phyloP scores from a whole-genome alignment of 148 eudicot species.

The Camellia lanceoleosa region DNA sequence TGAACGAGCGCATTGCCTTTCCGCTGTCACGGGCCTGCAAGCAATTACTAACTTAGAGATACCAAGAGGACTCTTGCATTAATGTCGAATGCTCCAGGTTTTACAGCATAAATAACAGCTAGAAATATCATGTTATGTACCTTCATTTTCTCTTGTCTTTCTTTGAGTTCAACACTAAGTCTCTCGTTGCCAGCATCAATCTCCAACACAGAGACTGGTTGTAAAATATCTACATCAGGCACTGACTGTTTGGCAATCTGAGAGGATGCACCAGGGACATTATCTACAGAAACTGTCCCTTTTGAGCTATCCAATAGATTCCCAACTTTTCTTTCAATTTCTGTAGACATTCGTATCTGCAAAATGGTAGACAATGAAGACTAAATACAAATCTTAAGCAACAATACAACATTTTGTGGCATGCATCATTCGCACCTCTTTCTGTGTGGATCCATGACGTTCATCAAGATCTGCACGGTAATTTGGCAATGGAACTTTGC shows the following conservation, averaged over 20 bases:
- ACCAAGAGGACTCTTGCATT: not conserved
- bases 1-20: constrained; percentile 65
- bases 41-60: constrained; percentile 10
- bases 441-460: constrained; percentile 84
- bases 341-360: constrained; percentile 83
- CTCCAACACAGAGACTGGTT: constrained; percentile 24
- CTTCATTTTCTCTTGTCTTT: constrained; percentile 72
- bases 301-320: constrained; percentile 61
- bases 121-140: constrained; percentile 27
- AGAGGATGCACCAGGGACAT: constrained; percentile 41
- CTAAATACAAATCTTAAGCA: not conserved
- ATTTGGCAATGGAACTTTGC: constrained; percentile 88
- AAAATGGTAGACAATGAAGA: constrained; percentile 15
- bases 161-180: constrained; percentile 63
- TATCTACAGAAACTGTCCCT: constrained; percentile 26
- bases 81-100: not conserved
- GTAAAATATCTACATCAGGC: constrained; percentile 20
- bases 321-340: constrained; percentile 76
- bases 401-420: not conserved
- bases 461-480: constrained; percentile 97
- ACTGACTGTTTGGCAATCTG: constrained; percentile 35
- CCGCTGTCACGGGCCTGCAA: constrained; percentile 58
- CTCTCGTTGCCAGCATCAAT: constrained; percentile 49
- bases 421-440: constrained; percentile 54
- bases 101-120: constrained; percentile 3